These are phyloP conservation scores for Dendrobium officinale DNA, from an alignment of 106 monocot species.

Conservation along the genomic window DNA sequence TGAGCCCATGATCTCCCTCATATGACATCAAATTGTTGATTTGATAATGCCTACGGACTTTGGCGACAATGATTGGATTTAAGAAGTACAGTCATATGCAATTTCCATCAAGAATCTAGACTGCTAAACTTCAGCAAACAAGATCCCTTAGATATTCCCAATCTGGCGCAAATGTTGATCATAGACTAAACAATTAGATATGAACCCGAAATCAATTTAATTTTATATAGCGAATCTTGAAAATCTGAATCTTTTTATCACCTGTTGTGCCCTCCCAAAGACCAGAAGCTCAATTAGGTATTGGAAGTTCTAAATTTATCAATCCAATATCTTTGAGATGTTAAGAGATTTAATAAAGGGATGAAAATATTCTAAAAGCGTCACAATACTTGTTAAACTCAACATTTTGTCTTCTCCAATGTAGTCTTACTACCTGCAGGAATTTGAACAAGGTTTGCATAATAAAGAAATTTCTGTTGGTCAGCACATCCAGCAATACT, in stretches of 20 bases:
- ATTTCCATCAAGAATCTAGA: too few species aligned
- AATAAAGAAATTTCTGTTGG: background rate
- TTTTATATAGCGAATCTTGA: background rate
- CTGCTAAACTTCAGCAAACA: background rate
- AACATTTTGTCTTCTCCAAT: background rate
- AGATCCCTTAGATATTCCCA: background rate
- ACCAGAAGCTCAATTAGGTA: background rate
- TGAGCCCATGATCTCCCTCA: background rate
- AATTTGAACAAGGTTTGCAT: background rate
- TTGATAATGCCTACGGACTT: background rate
- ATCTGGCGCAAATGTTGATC: background rate
- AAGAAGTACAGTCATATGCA: background rate
- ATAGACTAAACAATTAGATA: background rate
- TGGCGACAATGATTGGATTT: background rate
- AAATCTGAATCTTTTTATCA: background rate
- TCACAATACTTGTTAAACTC: background rate
- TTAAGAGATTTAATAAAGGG: background rate
- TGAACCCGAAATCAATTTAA: background rate
- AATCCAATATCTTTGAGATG: background rate
- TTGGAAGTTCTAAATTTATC: background rate
- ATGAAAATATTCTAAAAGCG: background rate
- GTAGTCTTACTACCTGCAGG: background rate
- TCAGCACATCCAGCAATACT: background rate
- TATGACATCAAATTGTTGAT: background rate
- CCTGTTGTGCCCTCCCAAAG: background rate